phyloP scores from a whole-genome alignment of 163 green algal species.

The Chlamydomonas reinhardtii region DNA sequence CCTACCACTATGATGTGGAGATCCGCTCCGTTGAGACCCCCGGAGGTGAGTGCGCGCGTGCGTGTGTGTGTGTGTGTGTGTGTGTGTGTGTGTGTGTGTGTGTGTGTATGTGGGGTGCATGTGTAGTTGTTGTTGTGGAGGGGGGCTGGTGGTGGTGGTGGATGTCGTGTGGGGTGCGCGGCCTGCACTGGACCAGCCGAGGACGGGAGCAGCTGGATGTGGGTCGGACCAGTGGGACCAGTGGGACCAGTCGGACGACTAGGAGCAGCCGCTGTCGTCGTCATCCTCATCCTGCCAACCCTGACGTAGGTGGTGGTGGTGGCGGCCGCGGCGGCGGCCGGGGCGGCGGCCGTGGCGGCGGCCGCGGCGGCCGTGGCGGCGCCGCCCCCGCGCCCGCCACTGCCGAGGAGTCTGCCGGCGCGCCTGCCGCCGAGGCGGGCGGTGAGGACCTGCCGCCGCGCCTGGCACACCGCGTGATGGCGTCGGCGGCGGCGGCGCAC shows the following conservation, averaged over 20 bases:
- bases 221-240: no score
- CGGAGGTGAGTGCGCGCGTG: neutral
- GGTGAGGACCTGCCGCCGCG: conserved; percentile 27
- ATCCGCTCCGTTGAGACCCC: conserved; percentile 4
- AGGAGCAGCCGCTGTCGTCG: no score
- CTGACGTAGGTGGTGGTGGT: no score
- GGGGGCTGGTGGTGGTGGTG: no score
- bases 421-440: neutral
- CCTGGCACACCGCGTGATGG: conserved; percentile 41
- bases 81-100: neutral
- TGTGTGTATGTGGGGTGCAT: no score
- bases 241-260: no score
- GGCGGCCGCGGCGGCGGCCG: neutral
- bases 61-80: neutral
- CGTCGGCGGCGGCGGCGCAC: conserved; percentile 50
- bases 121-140: no score
- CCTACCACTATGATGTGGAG: conserved; percentile 44
- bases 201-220: no score
- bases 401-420: neutral
- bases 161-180: no score
- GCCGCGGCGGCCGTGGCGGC: neutral
- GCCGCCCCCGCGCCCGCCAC: neutral
- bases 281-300: no score
- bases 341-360: neutral
- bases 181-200: no score